Evolutionary conservation across 225 moss, liverwort and hornwort species (phyloP).

Genomic region (Rhytidiadelphus loreus): DNA sequence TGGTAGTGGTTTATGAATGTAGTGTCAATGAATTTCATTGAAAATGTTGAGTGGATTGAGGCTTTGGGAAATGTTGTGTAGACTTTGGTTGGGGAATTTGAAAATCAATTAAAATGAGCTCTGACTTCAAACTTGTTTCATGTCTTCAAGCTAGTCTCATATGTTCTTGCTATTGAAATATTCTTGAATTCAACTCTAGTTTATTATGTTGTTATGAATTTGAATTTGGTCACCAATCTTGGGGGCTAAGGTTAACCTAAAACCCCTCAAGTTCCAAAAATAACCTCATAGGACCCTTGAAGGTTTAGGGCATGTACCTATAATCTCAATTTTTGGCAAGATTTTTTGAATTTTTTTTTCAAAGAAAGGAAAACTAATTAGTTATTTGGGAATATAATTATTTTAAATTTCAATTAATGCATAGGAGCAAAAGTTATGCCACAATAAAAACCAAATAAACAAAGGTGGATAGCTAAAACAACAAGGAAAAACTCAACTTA

Average conservation of each 20-base stretch:
- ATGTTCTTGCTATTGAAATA: neutral
- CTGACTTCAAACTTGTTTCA: neutral
- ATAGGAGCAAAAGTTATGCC: too few relatives aligned
- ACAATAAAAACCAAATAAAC: too few relatives aligned
- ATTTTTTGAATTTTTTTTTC: too few relatives aligned
- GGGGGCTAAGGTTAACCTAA: neutral
- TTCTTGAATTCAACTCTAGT: neutral
- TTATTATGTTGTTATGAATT: neutral
- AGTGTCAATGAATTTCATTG: neutral
- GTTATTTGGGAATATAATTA: too few relatives aligned
- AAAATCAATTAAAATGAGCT: neutral
- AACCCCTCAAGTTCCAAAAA: too few relatives aligned
- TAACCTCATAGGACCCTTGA: too few relatives aligned
- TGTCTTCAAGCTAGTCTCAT: too few relatives aligned
- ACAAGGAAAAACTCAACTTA: neutral
- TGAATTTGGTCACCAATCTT: neutral
- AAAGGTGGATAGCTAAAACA: neutral
- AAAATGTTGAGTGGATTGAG: neutral
- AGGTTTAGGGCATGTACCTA: too few relatives aligned
- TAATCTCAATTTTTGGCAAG: too few relatives aligned
- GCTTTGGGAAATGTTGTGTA: accelerated
- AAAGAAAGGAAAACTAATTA: too few relatives aligned
- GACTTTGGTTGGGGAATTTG: neutral
- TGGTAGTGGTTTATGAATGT: too few relatives aligned
- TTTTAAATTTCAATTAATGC: too few relatives aligned